Percentiles rank a stretch among this genome's conserved stretches.
Evolutionary conservation across 306 rosid genomes (phyloP).

Genomic region (Medicago ruthenica): DNA sequence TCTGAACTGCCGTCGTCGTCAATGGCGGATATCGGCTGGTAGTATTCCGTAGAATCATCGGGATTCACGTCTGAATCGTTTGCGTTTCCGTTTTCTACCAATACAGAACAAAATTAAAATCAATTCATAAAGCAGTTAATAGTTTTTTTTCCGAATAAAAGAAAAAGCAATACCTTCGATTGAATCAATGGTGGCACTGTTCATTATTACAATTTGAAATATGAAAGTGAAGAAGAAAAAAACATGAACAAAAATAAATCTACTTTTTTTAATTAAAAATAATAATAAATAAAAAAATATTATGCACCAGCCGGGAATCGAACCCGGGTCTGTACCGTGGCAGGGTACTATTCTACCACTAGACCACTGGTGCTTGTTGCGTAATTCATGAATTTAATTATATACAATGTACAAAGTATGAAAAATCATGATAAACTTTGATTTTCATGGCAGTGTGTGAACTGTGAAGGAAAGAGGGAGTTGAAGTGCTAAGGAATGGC

Average conservation of each 20-base stretch:
- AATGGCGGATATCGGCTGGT: slow-evolving; percentile 72
- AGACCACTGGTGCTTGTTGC: slow-evolving; percentile 81
- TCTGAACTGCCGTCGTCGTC: slow-evolving; percentile 52
- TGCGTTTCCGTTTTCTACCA: slow-evolving; percentile 56
- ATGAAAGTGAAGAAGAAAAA: neutral
- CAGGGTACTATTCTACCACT: slow-evolving; percentile 97
- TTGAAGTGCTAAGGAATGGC: slow-evolving; percentile 78
- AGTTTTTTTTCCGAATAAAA: neutral
- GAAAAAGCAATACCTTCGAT: slow-evolving; percentile 51
- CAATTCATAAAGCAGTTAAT: neutral
- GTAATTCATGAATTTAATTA: rapidly evolving
- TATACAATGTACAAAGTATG: too few relatives aligned
- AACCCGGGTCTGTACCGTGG: slow-evolving; percentile 76
- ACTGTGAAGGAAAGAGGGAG: slow-evolving; percentile 43
- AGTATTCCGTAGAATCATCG: slow-evolving; percentile 63
- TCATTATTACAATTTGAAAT: slow-evolving; percentile 42
- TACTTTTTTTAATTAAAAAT: neutral
- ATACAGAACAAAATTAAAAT: neutral
- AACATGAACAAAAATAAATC: neutral
- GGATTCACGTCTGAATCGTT: slow-evolving; percentile 83
- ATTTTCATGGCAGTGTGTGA: slow-evolving; percentile 32
- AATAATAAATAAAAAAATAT: neutral
- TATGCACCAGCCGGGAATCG: slow-evolving; percentile 87
- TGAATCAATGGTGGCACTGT: slow-evolving; percentile 49
- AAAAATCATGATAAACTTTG: slow-evolving; percentile 29